Evolutionary conservation across 2,329 filamentous ascomycete genomes (phyloP), one percentile per base, ranked within the genome.

Genomic region (Trichoderma atrobrunneum): DNA sequence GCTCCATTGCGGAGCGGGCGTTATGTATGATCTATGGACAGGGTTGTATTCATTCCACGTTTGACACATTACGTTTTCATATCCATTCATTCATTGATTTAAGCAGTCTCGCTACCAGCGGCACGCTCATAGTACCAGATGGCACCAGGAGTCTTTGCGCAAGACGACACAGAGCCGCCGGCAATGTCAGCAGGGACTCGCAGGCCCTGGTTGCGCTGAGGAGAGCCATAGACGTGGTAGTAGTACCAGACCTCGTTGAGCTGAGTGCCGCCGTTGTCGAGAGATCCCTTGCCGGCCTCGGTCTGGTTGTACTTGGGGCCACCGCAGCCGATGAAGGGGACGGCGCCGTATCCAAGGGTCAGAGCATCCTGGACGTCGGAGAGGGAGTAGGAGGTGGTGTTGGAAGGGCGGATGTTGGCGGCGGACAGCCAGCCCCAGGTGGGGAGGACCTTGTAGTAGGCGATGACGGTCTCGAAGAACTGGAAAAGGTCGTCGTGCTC

Each of bases 181-280:
- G 86, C 85, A 3, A 85, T 82, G 69, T 81, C 80, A 8, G 82
- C 81, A n/a, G 80, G 77, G 11, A 85, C 77, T 6, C 84, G 82
- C 28, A 87, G 76, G 11, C 81, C 84, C 54, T 85, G 79, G 2
- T 82, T 83, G 70, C 84, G 80, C 80, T 91, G 90, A 7, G 88
- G 85, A 18, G 84, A 79, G 4, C 90, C 90, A 70, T 84, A 85
- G 67, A 88, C 87, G 79, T 91, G 86, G 78, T 87, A 85, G 76
- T 91, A 91, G 77, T 92, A 92, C 89, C 89, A 92, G 14, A 90
- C 84, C 83, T 92, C 90, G 72, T 79, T 85, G 62, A 92, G 75
- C 36, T 86, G 82, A 1, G 89, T 91, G 74, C 81, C 81, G 2
- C 90, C 89, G 71, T 82, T 85, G 76, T 92, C 90, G 2, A 77